These are phyloP conservation scores for Dentipellis fragilis DNA, from an alignment of 768 basidiomycete species.

Conservation along the genomic window DNA sequence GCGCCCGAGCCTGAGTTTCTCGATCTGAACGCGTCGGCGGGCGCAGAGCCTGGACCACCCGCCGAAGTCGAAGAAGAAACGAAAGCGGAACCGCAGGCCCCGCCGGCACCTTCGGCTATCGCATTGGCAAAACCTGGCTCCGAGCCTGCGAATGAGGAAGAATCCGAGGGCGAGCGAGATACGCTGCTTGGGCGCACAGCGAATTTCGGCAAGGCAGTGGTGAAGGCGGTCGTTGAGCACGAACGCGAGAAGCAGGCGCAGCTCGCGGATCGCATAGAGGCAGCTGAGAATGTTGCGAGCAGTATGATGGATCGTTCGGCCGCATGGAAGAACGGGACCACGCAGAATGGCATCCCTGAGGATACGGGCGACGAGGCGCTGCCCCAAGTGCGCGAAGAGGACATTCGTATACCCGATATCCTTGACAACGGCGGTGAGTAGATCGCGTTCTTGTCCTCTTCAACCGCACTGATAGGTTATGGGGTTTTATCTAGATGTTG, in stretches of 20 bases:
- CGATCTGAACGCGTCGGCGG: conserved; percentile 54
- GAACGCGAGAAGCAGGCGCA: conserved; percentile 18
- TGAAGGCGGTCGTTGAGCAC: conserved; percentile 17
- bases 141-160: background rate
- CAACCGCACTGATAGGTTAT: background rate
- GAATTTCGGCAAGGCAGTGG: conserved; percentile 19
- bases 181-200: conserved; percentile 17
- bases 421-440: conserved; percentile 4
- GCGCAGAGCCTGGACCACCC: background rate
- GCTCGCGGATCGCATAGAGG: conserved; percentile 13
- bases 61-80: background rate
- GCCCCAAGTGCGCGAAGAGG: conserved; percentile 28
- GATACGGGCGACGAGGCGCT: conserved; percentile 40
- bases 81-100: background rate
- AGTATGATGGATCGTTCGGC: conserved; percentile 11
- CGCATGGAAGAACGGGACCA: conserved; percentile 7
- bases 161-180: background rate
- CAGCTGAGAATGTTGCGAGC: conserved; percentile 11
- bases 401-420: conserved; percentile 42
- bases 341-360: conserved; percentile 3
- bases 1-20: conserved; percentile 69
- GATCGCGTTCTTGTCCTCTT: background rate
- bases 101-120: background rate
- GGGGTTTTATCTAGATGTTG: conserved; percentile 41
- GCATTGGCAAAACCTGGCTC: background rate